Base-by-base conservation (phyloP, 2,329 filamentous ascomycete species). In the Emergomyces pasteurianus region DNA sequence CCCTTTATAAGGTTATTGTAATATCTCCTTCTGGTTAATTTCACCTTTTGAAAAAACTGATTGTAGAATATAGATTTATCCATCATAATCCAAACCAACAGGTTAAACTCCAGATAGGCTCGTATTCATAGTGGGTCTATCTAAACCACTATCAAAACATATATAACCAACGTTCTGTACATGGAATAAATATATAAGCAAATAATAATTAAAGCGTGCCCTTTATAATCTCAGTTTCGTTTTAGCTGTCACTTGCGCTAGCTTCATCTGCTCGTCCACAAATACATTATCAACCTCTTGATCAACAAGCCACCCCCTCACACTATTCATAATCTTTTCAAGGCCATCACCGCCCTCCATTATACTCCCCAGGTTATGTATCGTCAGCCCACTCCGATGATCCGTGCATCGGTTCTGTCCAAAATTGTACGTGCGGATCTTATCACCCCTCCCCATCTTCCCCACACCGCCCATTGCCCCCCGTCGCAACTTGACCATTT, bases 381-480 rank as follows among this genome's bases (percentile, higher is more conserved):
- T 81, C 60, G 92, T 92, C 46, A 88, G 72, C 0, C 88, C 90
- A 67, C 87, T 90, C 47, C 92, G 81, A 74, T 96, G 92, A 70
- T 96, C 92, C 1, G 92, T 95, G 66, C 94, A 92, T 50, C 92
- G 81, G 73, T 91, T 86, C 73, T 89, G 85, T 3, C 79, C 79
- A 73, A 79, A 88, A 73, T 96, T 96, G 74, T 96, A 96, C 0
- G 92, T 96, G 63, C 92, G 81, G 62, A 99, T 87, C 78, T 99
- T 99, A 77, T 97, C 91, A 54, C 90, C 90, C 49, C 94, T 83
- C 6, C 92, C 94, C 77, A 94, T 92, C 68, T 87, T 82, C 8
- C 80, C 87, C 61, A 91, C 86, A 66, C 86, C 83, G 42, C 89
- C 86, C 64, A 95, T 82, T 3, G 91, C 90, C 65, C 86, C 90